These are phyloP conservation scores for Colletotrichum tropicicola DNA, from an alignment of 2,329 filamentous ascomycete species.

Conservation along the genomic window DNA sequence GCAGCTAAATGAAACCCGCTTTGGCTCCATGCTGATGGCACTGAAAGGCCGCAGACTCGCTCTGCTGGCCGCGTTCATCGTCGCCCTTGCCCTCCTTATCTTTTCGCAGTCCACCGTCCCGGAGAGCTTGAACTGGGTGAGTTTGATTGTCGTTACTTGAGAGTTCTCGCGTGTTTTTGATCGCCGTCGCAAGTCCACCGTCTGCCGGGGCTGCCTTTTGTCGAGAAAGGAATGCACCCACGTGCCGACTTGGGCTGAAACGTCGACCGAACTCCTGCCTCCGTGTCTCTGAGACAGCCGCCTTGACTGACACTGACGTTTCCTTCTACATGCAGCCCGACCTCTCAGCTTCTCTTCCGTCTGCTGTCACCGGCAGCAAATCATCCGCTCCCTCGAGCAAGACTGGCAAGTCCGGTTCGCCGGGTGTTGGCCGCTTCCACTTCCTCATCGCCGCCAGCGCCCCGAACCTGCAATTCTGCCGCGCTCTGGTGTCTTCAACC, in stretches of 20 bases:
- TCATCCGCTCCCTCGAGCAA: slow-evolving; percentile 11
- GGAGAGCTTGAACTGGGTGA: slow-evolving; percentile 29
- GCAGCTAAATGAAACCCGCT: slow-evolving; percentile 24
- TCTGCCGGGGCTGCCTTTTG: not conserved
- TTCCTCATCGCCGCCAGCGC: slow-evolving; percentile 48
- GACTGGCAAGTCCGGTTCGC: slow-evolving; percentile 1
- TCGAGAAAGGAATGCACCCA: slow-evolving; percentile 7
- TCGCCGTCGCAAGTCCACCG: slow-evolving; percentile 1
- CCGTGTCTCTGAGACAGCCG: slow-evolving; percentile 10
- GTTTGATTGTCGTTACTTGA: slow-evolving; percentile 10
- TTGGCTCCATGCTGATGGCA: slow-evolving; percentile 26
- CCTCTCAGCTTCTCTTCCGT: slow-evolving; percentile 25
- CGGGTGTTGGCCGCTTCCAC: slow-evolving; percentile 39
- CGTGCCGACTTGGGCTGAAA: slow-evolving; percentile 23
- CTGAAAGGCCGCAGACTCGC: slow-evolving; percentile 29
- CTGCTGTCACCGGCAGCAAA: slow-evolving; percentile 16
- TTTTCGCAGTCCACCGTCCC: slow-evolving; percentile 28
- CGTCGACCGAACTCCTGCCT: slow-evolving; percentile 14
- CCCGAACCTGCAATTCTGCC: slow-evolving; percentile 47
- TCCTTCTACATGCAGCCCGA: slow-evolving; percentile 20
- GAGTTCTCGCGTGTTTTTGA: not conserved
- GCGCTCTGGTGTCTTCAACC: slow-evolving; percentile 46
- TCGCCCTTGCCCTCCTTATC: slow-evolving; percentile 16
- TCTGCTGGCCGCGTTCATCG: slow-evolving; percentile 22
- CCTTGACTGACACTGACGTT: slow-evolving; percentile 21